phyloP scores from a whole-genome alignment of 345 rosid species.

The Zanthoxylum bungeanum region DNA sequence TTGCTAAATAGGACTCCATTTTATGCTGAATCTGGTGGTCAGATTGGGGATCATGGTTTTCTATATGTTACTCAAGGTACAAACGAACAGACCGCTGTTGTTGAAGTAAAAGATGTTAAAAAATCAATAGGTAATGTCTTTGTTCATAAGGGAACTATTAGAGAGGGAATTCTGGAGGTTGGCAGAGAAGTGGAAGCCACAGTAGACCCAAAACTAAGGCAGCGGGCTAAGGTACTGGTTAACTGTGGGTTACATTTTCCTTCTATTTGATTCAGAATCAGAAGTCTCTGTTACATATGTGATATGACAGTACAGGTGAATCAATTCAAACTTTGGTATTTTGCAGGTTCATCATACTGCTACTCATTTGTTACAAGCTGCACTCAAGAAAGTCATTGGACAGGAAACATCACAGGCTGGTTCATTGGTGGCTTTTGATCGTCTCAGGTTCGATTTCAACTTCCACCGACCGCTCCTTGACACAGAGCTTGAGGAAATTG shows the following conservation, averaged over 20 bases:
- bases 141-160: slow-evolving; percentile 81
- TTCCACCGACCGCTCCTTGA: slow-evolving; percentile 69
- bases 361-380: slow-evolving; percentile 92
- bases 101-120: slow-evolving; percentile 85
- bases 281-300: neutral
- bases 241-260: slow-evolving; percentile 14
- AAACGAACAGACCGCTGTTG: slow-evolving; percentile 50
- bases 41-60: slow-evolving; percentile 82
- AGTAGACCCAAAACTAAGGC: slow-evolving; percentile 75
- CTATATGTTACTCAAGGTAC: slow-evolving; percentile 51
- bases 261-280: neutral
- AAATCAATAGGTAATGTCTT: slow-evolving; percentile 65
- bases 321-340: neutral
- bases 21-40: slow-evolving; percentile 97
- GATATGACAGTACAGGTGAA: neutral
- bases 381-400: slow-evolving; percentile 82
- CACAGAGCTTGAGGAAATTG: slow-evolving; percentile 70
- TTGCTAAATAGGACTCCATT: slow-evolving; percentile 86
- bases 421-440: slow-evolving; percentile 93
- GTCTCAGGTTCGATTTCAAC: slow-evolving; percentile 94
- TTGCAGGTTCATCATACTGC: slow-evolving; percentile 96
- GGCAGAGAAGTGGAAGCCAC: slow-evolving; percentile 88
- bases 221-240: slow-evolving; percentile 66
- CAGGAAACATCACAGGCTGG: slow-evolving; percentile 96
- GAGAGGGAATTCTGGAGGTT: slow-evolving; percentile 76